Conservation (phyloP, 495 filamentous ascomycete genomes). For the Hypoxylon intermedium region DNA sequence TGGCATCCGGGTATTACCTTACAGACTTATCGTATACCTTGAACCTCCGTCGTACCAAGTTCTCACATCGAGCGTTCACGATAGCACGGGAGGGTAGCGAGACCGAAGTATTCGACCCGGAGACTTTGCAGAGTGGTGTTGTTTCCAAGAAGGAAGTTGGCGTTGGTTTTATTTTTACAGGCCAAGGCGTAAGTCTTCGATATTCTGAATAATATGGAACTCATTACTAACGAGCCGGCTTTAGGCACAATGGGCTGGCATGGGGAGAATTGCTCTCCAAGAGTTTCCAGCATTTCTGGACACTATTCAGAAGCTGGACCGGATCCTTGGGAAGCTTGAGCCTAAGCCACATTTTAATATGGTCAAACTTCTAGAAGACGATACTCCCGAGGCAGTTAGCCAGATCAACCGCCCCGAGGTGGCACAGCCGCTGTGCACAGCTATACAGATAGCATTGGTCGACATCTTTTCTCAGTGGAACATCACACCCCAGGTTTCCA, state of each 20-base stretch:
- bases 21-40: conserved; percentile 50
- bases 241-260: conserved; percentile 56
- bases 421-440: conserved; percentile 56
- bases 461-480: conserved; percentile 60
- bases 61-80: conserved; percentile 37
- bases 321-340: conserved; percentile 23
- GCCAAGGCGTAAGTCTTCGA: conserved; percentile 50
- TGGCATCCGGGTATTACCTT: conserved; percentile 41
- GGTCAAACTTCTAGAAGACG: conserved; percentile 37
- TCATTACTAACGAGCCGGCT: neutral
- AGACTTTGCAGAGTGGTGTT: conserved; percentile 11
- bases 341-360: conserved; percentile 25
- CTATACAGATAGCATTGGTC: conserved; percentile 61
- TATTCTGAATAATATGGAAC: neutral
- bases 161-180: conserved; percentile 49
- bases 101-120: conserved; percentile 13
- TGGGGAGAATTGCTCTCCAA: conserved; percentile 49
- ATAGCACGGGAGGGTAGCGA: conserved; percentile 32
- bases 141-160: conserved; percentile 36
- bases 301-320: conserved; percentile 34
- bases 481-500: conserved; percentile 57
- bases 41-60: conserved; percentile 34
- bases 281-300: conserved; percentile 21
- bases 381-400: conserved; percentile 21
- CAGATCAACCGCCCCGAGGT: conserved; percentile 46